Conservation (phyloP, 75 land plant species). For the Cupressus sempervirens region DNA sequence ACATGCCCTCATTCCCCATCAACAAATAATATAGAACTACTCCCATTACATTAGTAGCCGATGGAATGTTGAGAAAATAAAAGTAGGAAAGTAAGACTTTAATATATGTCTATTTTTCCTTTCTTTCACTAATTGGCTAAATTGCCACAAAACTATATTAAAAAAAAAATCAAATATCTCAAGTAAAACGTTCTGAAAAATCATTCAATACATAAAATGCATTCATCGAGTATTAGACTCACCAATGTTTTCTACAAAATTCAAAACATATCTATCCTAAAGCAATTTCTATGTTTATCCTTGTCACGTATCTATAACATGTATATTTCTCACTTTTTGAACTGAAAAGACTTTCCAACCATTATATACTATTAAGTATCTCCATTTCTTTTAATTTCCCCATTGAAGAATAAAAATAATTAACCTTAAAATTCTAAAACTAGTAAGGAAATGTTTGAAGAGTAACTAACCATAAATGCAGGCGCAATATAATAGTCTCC, state of each 20-base stretch:
- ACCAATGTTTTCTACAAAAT: neutral
- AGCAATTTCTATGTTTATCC: neutral
- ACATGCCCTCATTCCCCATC: no score
- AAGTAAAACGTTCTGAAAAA: no score
- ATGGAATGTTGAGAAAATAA: no score
- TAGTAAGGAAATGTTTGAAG: neutral
- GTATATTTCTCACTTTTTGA: neutral
- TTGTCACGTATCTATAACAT: neutral
- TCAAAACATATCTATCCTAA: neutral
- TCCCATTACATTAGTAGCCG: no score
- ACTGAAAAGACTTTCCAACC: neutral
- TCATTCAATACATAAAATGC: neutral
- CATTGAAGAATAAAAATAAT: neutral
- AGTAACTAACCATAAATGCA: slow-evolving; percentile 5
- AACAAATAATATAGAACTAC: no score
- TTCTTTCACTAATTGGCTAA: neutral
- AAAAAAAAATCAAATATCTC: no score
- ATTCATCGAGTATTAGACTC: neutral
- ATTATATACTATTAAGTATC: neutral
- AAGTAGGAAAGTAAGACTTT: no score
- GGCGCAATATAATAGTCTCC: slow-evolving; percentile 67
- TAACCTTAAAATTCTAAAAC: neutral
- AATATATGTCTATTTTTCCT: neutral
- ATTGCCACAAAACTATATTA: neutral
- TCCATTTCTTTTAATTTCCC: neutral